Percentiles rank a stretch among this genome's conserved stretches.
phyloP scores from a whole-genome alignment of 2,329 filamentous ascomycete genomes.

The Colletotrichum higginsianum region DNA sequence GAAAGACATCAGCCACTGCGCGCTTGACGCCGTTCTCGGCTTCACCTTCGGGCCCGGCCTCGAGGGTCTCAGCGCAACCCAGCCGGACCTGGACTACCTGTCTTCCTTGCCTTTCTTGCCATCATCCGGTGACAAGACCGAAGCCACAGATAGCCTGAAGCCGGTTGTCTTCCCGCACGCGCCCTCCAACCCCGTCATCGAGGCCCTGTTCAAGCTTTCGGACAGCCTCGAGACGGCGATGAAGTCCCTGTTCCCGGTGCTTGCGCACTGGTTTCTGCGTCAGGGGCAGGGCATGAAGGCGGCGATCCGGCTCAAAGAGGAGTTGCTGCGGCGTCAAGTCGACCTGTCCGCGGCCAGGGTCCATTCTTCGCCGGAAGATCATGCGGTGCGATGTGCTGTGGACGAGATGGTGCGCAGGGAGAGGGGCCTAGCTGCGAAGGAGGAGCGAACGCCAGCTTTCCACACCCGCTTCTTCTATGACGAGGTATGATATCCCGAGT shows the following conservation, averaged over 20 bases:
- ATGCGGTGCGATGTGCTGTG: conserved; percentile 20
- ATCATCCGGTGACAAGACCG: background rate
- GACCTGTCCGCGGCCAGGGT: conserved; percentile 19
- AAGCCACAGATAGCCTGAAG: background rate
- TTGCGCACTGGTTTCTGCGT: conserved; percentile 31
- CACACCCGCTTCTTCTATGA: conserved; percentile 49
- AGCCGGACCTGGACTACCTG: conserved; percentile 24
- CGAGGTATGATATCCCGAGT: conserved; percentile 46
- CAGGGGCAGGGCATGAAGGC: conserved; percentile 11
- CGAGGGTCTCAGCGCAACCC: conserved; percentile 28
- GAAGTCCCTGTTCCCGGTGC: conserved; percentile 33
- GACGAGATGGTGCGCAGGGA: conserved; percentile 39
- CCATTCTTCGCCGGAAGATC: background rate
- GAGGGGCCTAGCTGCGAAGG: conserved; percentile 5
- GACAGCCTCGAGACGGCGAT: conserved; percentile 34
- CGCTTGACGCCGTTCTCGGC: conserved; percentile 52
- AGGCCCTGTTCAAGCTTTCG: conserved; percentile 19
- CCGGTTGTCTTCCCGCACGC: conserved; percentile 10
- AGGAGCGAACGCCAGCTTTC: conserved; percentile 1
- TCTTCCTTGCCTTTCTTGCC: conserved; percentile 12
- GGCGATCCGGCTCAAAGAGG: conserved; percentile 24
- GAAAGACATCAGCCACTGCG: conserved; percentile 49
- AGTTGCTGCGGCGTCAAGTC: conserved; percentile 12
- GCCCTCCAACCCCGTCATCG: conserved; percentile 18
- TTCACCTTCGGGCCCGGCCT: conserved; percentile 47